Percentiles rank a stretch among this genome's conserved stretches.
These are phyloP conservation scores for Pythium plurisporium DNA, from an alignment of 352 stramenopile genomes.

Conservation along the genomic window DNA sequence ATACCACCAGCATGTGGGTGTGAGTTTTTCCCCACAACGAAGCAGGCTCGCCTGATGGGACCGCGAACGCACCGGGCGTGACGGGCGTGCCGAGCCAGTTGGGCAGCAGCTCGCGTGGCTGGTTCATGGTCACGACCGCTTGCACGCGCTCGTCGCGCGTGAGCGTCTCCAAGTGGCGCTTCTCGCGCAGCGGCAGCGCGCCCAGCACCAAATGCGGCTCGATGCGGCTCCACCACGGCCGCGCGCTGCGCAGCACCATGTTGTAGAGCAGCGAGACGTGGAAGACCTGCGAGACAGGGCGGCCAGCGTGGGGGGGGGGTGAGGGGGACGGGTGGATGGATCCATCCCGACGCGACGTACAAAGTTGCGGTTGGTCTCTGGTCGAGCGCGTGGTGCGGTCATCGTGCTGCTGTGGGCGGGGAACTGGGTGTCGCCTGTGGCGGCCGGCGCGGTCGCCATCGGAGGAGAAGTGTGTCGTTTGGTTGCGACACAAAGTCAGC, in stretches of 20 bases:
- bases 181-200: slow-evolving; percentile 55
- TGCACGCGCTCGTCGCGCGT: slow-evolving; percentile 47
- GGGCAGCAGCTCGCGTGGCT: slow-evolving; percentile 55
- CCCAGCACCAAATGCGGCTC: slow-evolving; percentile 62
- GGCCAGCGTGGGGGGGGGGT: no score
- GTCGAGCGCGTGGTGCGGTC: neutral
- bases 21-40: no score
- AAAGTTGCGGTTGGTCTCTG: slow-evolving; percentile 24
- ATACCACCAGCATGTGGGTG: no score
- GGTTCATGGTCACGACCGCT: slow-evolving; percentile 79
- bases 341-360: slow-evolving; percentile 9
- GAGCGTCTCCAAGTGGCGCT: slow-evolving; percentile 52
- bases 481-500: no score
- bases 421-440: neutral
- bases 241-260: slow-evolving; percentile 38
- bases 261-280: slow-evolving; percentile 83
- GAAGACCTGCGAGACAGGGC: no score
- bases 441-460: neutral
- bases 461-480: neutral
- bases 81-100: slow-evolving; percentile 62
- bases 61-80: slow-evolving; percentile 40
- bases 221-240: slow-evolving; percentile 74
- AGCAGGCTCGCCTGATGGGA: no score
- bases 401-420: neutral
- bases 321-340: no score